These are phyloP conservation scores for Aspergillus conjunctus DNA, from an alignment of 495 filamentous ascomycete genomes.

Conservation along the genomic window DNA sequence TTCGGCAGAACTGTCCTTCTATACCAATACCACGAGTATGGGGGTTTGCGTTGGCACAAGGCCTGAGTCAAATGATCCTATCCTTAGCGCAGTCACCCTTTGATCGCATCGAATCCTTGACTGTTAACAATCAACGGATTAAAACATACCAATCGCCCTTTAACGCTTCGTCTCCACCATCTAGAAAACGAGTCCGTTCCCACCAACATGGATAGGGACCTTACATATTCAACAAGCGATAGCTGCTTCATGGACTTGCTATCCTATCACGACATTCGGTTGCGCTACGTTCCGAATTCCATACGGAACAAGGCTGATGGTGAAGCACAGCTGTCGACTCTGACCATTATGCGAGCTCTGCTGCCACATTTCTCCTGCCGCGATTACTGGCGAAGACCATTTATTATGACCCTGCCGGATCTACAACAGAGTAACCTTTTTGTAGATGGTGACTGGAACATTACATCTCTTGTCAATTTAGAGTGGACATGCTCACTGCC, in stretches of 20 bases:
- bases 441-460: slow-evolving; percentile 34
- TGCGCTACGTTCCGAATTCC: slow-evolving; percentile 36
- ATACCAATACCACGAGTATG: too few relatives aligned
- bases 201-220: slow-evolving; percentile 29
- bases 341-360: slow-evolving; percentile 31
- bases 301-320: slow-evolving; percentile 28
- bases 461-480: slow-evolving; percentile 27
- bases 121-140: slow-evolving; percentile 32
- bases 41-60: too few relatives aligned
- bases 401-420: slow-evolving; percentile 29
- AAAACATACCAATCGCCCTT: slow-evolving; percentile 35
- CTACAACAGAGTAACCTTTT: slow-evolving; percentile 39
- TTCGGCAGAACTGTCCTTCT: too few relatives aligned
- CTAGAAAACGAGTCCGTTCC: slow-evolving; percentile 40
- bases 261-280: slow-evolving; percentile 30
- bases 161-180: slow-evolving; percentile 25
- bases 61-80: too few relatives aligned
- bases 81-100: too few relatives aligned
- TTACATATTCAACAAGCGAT: slow-evolving; percentile 31
- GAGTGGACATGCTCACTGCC: slow-evolving; percentile 36
- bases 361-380: slow-evolving; percentile 25
- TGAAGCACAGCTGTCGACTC: slow-evolving; percentile 28
- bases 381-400: slow-evolving; percentile 28
- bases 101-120: slow-evolving; percentile 38
- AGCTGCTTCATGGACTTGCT: slow-evolving; percentile 33